Percentiles rank a stretch among this genome's conserved stretches.
Conservation (phyloP, 2,329 filamentous ascomycete species). For the Monosporascus cannonballus region DNA sequence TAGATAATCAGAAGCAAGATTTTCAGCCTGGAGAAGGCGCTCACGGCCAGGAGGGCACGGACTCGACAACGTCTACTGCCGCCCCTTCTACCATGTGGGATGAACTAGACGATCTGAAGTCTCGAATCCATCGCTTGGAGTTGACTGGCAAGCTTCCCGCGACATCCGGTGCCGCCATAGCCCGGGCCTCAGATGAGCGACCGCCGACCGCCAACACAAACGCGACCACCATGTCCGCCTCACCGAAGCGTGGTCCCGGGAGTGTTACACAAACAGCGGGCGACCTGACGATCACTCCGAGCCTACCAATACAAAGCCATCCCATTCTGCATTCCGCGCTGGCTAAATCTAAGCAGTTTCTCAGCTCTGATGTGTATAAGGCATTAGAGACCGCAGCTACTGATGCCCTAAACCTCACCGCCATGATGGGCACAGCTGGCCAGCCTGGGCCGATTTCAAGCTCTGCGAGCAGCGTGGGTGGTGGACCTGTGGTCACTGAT, state of each 20-base stretch:
- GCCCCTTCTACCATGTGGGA: constrained; percentile 96
- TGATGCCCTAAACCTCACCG: constrained; percentile 74
- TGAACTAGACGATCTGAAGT: constrained; percentile 92
- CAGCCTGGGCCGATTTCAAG: constrained; percentile 64
- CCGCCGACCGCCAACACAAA: constrained; percentile 82
- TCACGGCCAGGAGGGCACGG: constrained; percentile 60
- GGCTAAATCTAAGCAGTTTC: constrained; percentile 64
- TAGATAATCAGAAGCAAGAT: constrained; percentile 32
- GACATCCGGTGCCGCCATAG: constrained; percentile 75
- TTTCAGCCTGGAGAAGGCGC: constrained; percentile 30
- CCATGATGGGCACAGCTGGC: constrained; percentile 69
- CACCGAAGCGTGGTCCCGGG: constrained; percentile 66
- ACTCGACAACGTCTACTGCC: constrained; percentile 82
- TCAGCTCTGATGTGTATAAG: constrained; percentile 67
- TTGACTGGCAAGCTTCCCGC: constrained; percentile 80
- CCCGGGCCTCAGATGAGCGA: constrained; percentile 68
- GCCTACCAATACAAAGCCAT: constrained; percentile 54
- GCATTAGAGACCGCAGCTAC: constrained; percentile 74
- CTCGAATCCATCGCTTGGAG: constrained; percentile 83
- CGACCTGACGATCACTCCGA: constrained; percentile 23
- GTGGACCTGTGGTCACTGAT: constrained; percentile 55
- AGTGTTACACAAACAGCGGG: constrained; percentile 40
- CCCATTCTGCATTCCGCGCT: constrained; percentile 77
- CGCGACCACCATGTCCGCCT: constrained; percentile 83
- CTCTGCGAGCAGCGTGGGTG: constrained; percentile 56